A percentile compares a stretch with the other conserved stretches of the same genome.
phyloP scores from a whole-genome alignment of 345 rosid genomes.

The Erodium maritimum region DNA sequence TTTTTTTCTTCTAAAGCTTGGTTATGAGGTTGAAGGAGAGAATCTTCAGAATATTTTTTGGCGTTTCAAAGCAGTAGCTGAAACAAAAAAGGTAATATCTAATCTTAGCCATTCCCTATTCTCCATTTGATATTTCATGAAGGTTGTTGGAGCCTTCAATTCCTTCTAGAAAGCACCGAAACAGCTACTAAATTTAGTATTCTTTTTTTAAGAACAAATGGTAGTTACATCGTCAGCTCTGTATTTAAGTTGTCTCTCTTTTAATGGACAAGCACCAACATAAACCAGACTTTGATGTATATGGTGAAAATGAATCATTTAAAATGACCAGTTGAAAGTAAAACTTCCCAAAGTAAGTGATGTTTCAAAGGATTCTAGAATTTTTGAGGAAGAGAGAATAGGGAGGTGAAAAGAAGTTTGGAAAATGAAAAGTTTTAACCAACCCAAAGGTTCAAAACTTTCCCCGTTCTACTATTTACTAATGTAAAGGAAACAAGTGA shows the following conservation, averaged over 20 bases:
- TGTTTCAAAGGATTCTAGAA: neutral
- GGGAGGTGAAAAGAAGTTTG: neutral
- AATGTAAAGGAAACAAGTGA: neutral
- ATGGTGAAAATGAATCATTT: neutral
- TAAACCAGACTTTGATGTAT: too few relatives aligned
- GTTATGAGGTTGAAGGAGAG: constrained; percentile 63
- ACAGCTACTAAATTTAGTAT: too few relatives aligned
- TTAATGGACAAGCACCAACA: too few relatives aligned
- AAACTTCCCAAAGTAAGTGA: neutral
- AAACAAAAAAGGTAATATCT: constrained; percentile 61
- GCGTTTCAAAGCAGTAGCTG: constrained; percentile 88
- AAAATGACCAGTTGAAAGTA: neutral
- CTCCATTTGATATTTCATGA: neutral
- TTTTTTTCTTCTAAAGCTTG: constrained; percentile 46
- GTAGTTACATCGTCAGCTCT: too few relatives aligned
- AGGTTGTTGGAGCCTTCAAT: neutral
- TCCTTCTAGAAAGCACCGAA: too few relatives aligned
- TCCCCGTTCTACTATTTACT: neutral
- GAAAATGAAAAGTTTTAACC: neutral
- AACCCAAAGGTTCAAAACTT: neutral
- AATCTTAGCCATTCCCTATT: neutral
- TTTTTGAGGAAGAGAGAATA: neutral
- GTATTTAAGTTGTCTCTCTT: too few relatives aligned
- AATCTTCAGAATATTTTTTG: constrained; percentile 67
- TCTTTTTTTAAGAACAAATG: neutral